Percentiles rank a stretch among this genome's conserved stretches.
phyloP scores from a whole-genome alignment of 305 asterid genomes.

The Rubia balearica region DNA sequence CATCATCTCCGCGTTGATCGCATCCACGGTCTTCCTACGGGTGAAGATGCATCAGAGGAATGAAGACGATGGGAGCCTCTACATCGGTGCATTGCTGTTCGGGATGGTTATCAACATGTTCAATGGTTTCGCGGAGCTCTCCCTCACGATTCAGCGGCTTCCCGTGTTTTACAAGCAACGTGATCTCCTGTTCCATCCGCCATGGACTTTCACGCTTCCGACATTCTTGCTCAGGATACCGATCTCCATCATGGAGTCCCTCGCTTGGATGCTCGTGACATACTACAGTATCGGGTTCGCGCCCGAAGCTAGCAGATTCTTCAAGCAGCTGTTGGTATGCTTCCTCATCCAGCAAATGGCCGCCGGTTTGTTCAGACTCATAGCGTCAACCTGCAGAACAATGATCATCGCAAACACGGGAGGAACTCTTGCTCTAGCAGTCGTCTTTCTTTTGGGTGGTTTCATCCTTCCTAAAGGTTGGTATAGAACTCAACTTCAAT shows the following conservation, averaged over 20 bases:
- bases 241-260: slow-evolving; percentile 54
- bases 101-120: slow-evolving; percentile 51
- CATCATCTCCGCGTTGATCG: slow-evolving; percentile 50
- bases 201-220: slow-evolving; percentile 74
- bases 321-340: slow-evolving; percentile 67
- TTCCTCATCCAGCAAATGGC: slow-evolving; percentile 91
- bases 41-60: slow-evolving; percentile 46
- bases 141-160: slow-evolving; percentile 59
- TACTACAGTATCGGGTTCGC: slow-evolving; percentile 80
- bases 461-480: slow-evolving; percentile 82
- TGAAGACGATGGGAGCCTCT: slow-evolving; percentile 52
- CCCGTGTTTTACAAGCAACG: slow-evolving; percentile 87
- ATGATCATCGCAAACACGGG: slow-evolving; percentile 88
- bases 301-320: slow-evolving; percentile 83
- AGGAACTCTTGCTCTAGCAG: slow-evolving; percentile 62
- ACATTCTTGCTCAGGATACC: slow-evolving; percentile 62
- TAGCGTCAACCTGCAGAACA: slow-evolving; percentile 75
- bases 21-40: slow-evolving; percentile 54
- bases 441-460: slow-evolving; percentile 78
- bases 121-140: slow-evolving; percentile 64
- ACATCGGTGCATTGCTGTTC: slow-evolving; percentile 56
- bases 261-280: slow-evolving; percentile 58
- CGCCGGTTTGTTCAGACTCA: slow-evolving; percentile 69
- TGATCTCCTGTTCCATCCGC: slow-evolving; percentile 74
- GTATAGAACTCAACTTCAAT: slow-evolving; percentile 6